phyloP scores from a whole-genome alignment of 495 filamentous ascomycete species.

The Hypoxylon crocopeplum region DNA sequence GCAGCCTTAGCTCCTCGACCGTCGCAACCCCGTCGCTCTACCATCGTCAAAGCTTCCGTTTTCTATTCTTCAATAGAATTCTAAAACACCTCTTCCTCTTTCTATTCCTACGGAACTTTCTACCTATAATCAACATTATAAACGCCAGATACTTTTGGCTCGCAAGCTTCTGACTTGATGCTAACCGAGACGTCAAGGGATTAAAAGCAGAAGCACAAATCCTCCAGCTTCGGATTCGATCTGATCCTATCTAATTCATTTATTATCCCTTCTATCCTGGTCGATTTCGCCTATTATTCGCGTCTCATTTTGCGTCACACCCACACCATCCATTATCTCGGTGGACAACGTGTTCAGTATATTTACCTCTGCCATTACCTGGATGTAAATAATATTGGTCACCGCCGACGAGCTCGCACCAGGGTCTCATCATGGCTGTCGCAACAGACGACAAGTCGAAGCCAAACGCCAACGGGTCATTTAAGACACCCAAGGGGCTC shows the following conservation, averaged over 20 bases:
- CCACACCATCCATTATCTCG: background rate
- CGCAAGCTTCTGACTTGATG: no score
- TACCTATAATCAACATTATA: no score
- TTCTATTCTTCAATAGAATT: no score
- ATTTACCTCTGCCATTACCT: constrained; percentile 1
- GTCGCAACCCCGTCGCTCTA: background rate
- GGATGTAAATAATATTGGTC: constrained; percentile 16
- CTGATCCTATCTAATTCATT: no score
- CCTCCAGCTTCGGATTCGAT: background rate
- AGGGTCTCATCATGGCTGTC: constrained; percentile 19
- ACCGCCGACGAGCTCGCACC: constrained; percentile 1
- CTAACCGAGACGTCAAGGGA: no score
- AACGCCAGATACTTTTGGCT: no score
- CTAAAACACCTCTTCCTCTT: no score
- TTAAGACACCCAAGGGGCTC: constrained; percentile 39
- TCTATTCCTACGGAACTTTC: no score
- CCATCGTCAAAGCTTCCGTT: constrained; percentile 33
- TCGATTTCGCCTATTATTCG: constrained; percentile 17
- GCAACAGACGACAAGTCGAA: constrained; percentile 21
- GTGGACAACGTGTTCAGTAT: constrained; percentile 11
- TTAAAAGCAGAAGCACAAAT: no score
- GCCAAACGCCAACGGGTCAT: constrained; percentile 38
- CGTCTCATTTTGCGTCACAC: constrained; percentile 4
- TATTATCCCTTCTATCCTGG: constrained; percentile 7
- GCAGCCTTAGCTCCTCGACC: constrained; percentile 20